A percentile compares a stretch with the other conserved stretches of the same genome.
Conservation (phyloP, 371 early-diverging fungal species). For the Dinochytrium kinnereticum region DNA sequence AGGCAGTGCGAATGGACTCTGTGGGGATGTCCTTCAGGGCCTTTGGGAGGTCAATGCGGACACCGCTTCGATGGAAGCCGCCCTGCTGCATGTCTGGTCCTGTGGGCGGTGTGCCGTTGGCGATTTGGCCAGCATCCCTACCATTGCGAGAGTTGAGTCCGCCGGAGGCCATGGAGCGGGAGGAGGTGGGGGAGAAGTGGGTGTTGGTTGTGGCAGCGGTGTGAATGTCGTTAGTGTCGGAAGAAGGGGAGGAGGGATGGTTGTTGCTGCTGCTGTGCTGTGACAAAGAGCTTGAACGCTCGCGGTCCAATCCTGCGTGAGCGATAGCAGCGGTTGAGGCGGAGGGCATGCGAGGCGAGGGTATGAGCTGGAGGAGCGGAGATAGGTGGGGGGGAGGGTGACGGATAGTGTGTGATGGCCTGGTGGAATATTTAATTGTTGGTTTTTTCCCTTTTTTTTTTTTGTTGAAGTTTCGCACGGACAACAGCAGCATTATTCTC, state of each 20-base stretch:
- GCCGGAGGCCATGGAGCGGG: not conserved
- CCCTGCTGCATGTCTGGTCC: no score
- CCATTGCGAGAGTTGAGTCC: not conserved
- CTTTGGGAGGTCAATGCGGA: slow-evolving; percentile 20
- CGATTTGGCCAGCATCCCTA: no score
- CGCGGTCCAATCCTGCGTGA: not conserved
- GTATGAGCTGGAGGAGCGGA: not conserved
- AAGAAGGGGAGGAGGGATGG: not conserved
- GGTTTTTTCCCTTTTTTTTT: no score
- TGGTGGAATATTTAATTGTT: no score
- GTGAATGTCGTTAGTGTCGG: not conserved
- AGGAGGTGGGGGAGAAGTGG: no score
- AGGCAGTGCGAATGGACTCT: slow-evolving; percentile 1
- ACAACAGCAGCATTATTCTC: no score
- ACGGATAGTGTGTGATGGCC: no score
- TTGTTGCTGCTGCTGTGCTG: not conserved
- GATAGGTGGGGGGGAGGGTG: no score
- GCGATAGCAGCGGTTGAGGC: not conserved
- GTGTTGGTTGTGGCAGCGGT: not conserved
- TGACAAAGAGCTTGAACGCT: not conserved
- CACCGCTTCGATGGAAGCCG: slow-evolving; percentile 11
- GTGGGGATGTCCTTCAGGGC: slow-evolving; percentile 17
- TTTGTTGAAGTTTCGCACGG: no score
- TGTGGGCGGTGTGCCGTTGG: no score
- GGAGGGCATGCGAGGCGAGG: not conserved